phyloP scores from a whole-genome alignment of 148 eudicot species.

The Chenopodium quinoa region DNA sequence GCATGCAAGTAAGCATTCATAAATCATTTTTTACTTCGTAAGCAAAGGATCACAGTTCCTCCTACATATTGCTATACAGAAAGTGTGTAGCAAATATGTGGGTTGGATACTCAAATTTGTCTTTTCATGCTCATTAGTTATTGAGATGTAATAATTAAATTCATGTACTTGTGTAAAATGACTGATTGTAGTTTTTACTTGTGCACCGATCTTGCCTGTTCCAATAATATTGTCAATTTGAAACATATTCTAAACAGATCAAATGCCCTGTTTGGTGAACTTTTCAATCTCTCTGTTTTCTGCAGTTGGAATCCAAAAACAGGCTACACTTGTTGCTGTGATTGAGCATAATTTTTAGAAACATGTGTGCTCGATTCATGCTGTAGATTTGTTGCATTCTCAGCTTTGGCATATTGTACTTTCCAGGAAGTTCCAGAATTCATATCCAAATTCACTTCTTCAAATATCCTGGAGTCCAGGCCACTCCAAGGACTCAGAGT shows the following conservation, averaged over 20 bases:
- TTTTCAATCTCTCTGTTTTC: not conserved
- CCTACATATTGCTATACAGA: not conserved
- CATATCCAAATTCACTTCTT: slow-evolving; percentile 53
- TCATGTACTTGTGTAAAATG: not conserved
- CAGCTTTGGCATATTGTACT: slow-evolving; percentile 17
- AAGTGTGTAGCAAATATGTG: not conserved
- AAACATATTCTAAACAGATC: not conserved
- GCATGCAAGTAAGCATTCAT: slow-evolving; percentile 52
- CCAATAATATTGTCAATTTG: not conserved
- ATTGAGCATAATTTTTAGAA: not conserved
- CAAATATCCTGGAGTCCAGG: slow-evolving; percentile 57
- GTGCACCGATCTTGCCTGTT: not conserved
- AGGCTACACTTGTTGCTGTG: not conserved
- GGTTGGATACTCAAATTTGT: not conserved
- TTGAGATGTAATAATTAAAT: not conserved
- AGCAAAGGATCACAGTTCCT: not conserved
- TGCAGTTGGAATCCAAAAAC: not conserved
- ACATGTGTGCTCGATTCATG: not conserved
- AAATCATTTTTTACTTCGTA: not conserved
- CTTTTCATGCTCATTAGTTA: not conserved
- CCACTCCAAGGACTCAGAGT: slow-evolving; percentile 89
- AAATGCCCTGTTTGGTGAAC: not conserved
- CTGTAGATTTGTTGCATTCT: slow-evolving; percentile 9
- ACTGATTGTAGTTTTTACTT: not conserved
- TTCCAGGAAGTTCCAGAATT: slow-evolving; percentile 82